phyloP scores from a whole-genome alignment of 768 basidiomycete species.

The Kockovaella imperatae region DNA sequence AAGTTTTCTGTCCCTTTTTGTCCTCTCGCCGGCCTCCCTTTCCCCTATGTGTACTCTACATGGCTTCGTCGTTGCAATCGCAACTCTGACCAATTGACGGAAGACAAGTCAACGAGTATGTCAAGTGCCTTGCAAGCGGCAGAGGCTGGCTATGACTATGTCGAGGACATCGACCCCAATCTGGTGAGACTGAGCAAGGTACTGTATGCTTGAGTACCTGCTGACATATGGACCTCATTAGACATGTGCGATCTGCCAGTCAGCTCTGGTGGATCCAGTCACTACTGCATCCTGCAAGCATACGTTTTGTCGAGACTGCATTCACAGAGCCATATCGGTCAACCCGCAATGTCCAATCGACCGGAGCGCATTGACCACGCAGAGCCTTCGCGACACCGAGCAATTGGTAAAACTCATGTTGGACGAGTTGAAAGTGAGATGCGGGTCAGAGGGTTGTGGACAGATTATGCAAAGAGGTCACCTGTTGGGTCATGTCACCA shows the following conservation, averaged over 20 bases:
- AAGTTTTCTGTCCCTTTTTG: too few relatives aligned
- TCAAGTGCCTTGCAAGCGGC: too few relatives aligned
- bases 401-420: slow-evolving; percentile 34
- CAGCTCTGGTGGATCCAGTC: slow-evolving; percentile 57
- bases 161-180: slow-evolving; percentile 34
- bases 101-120: too few relatives aligned
- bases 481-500: slow-evolving; percentile 18
- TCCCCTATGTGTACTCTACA: too few relatives aligned
- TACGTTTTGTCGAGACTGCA: slow-evolving; percentile 80
- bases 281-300: slow-evolving; percentile 70
- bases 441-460: slow-evolving; percentile 25
- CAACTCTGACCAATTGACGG: too few relatives aligned
- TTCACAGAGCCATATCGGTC: slow-evolving; percentile 59
- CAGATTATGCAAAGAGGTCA: slow-evolving; percentile 26
- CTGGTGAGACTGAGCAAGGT: slow-evolving; percentile 13
- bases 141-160: slow-evolving; percentile 35
- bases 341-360: slow-evolving; percentile 76
- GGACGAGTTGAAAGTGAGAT: slow-evolving; percentile 30
- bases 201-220: neutral
- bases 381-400: slow-evolving; percentile 22
- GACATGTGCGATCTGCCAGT: slow-evolving; percentile 37
- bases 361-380: slow-evolving; percentile 55
- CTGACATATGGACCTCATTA: neutral
- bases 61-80: too few relatives aligned
- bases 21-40: too few relatives aligned